phyloP scores from a whole-genome alignment of 768 basidiomycete species.

The Serendipita sp. region DNA sequence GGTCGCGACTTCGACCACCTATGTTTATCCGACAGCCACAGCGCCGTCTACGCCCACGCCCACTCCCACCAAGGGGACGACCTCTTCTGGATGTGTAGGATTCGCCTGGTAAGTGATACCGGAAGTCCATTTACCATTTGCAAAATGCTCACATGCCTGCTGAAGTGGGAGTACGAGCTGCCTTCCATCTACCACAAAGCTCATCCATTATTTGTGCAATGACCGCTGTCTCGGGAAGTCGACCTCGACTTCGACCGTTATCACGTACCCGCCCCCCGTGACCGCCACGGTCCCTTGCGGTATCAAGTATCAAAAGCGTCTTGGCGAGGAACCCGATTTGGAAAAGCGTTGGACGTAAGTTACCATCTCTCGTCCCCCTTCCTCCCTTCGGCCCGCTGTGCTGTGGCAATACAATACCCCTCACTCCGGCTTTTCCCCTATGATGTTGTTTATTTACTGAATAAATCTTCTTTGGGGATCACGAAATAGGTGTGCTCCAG shows the following conservation, averaged over 20 bases:
- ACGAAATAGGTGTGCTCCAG: background rate
- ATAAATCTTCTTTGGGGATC: background rate
- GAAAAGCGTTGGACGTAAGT: conserved; percentile 3
- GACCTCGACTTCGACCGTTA: background rate
- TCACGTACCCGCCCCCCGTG: background rate
- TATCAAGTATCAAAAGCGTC: background rate
- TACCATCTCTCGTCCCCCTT: background rate
- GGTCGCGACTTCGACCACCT: background rate
- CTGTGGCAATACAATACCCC: too few relatives aligned
- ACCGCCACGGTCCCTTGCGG: background rate
- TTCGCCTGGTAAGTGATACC: background rate
- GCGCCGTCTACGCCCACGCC: background rate
- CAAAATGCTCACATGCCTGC: background rate
- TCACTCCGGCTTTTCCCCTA: too few relatives aligned
- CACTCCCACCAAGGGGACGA: background rate
- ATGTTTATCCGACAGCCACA: background rate
- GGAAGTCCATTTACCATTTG: background rate
- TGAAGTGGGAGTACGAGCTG: background rate
- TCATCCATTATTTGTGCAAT: background rate
- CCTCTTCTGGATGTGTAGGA: background rate
- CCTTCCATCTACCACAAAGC: background rate
- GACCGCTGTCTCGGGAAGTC: background rate
- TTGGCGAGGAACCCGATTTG: background rate
- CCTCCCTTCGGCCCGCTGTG: too few relatives aligned
- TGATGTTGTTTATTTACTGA: background rate